These are phyloP conservation scores for Ophiosphaerella korrae DNA, from an alignment of 2,329 filamentous ascomycete genomes.

Conservation along the genomic window DNA sequence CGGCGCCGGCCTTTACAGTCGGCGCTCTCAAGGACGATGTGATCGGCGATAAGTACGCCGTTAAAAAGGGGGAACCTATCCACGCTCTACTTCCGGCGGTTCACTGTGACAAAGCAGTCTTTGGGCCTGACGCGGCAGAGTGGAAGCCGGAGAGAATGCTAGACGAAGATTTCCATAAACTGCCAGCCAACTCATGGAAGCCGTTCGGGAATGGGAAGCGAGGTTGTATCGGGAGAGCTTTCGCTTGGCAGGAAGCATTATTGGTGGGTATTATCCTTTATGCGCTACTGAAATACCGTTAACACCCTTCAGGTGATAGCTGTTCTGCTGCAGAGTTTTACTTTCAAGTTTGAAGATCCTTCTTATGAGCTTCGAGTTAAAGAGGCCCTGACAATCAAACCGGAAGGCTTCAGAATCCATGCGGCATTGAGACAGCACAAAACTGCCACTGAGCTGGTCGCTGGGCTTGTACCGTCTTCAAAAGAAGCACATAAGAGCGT, in stretches of 20 bases:
- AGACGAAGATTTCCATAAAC: conserved; percentile 21
- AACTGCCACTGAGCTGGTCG: too few relatives aligned
- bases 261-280: not conserved
- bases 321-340: conserved; percentile 47
- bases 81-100: conserved; percentile 10
- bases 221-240: conserved; percentile 27
- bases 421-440: conserved; percentile 7
- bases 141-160: conserved; percentile 27
- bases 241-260: conserved; percentile 27
- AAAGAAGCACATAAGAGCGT: too few relatives aligned
- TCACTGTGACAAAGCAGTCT: conserved; percentile 21
- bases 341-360: conserved; percentile 41
- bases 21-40: conserved; percentile 28
- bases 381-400: conserved; percentile 48
- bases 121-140: conserved; percentile 19
- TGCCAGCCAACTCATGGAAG: conserved; percentile 11
- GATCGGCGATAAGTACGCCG: conserved; percentile 34
- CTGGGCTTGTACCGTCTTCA: too few relatives aligned
- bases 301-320: conserved; percentile 20
- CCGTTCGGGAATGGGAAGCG: conserved; percentile 29
- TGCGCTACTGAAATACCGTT: too few relatives aligned
- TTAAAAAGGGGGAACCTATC: conserved; percentile 27
- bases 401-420: conserved; percentile 39
- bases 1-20: conserved; percentile 55
- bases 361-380: conserved; percentile 45